Evolutionary conservation across 768 basidiomycete species (phyloP).

Genomic region (Suillus discolor): DNA sequence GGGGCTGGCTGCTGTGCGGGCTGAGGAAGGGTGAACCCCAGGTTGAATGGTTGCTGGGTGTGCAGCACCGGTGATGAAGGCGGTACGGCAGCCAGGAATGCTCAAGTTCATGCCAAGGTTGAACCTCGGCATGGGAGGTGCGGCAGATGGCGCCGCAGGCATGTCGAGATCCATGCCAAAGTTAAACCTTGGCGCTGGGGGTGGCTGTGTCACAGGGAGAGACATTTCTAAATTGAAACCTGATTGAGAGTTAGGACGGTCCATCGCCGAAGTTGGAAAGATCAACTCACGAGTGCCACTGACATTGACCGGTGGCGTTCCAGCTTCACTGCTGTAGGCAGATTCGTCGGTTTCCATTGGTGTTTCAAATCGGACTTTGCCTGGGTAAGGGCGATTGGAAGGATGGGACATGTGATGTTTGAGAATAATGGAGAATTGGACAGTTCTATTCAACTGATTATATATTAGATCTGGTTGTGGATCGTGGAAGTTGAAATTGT

Average conservation of each 20-base stretch:
- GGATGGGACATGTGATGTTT: not conserved
- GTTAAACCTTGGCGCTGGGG: not conserved
- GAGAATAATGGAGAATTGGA: not conserved
- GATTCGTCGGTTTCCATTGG: not conserved
- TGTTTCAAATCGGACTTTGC: not conserved
- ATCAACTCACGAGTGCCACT: not conserved
- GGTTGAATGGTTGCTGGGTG: not conserved
- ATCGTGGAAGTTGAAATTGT: not conserved
- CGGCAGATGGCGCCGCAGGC: not conserved
- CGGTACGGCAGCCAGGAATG: not conserved
- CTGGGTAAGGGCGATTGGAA: not conserved
- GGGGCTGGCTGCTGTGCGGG: no score
- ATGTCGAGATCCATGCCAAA: not conserved
- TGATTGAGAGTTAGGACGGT: not conserved
- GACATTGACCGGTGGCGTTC: not conserved
- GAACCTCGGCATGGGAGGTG: not conserved
- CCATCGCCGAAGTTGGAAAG: not conserved
- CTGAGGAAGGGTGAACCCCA: not conserved
- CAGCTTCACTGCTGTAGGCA: not conserved
- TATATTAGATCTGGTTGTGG: not conserved
- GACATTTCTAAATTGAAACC: not conserved
- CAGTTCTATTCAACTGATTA: not conserved
- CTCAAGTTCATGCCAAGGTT: not conserved
- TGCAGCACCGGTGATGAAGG: not conserved
- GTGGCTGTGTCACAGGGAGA: not conserved